Conservation (phyloP, 2,329 filamentous ascomycete genomes). For the Curvularia spicifera region DNA sequence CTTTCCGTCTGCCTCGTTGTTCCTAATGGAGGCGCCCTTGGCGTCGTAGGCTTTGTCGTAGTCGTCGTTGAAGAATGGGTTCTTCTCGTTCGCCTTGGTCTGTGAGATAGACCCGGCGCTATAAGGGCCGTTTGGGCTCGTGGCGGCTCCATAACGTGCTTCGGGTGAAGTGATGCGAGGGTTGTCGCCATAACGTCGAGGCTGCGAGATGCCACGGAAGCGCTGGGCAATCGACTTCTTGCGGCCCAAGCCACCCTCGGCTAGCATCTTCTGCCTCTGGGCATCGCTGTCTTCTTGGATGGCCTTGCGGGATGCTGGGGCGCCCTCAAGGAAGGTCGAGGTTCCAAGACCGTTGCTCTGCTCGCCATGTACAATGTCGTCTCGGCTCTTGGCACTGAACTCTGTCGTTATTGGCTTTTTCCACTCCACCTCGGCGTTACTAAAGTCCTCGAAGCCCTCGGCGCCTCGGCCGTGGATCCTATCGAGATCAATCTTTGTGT, state of each 20-base stretch:
- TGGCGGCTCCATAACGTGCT: constrained; percentile 57
- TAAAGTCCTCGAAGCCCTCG: constrained; percentile 87
- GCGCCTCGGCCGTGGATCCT: constrained; percentile 84
- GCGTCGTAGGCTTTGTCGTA: constrained; percentile 72
- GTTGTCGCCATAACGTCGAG: constrained; percentile 61
- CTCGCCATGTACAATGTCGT: constrained; percentile 80
- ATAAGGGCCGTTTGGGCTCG: constrained; percentile 39
- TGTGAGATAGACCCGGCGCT: constrained; percentile 50
- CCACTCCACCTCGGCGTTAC: constrained; percentile 47
- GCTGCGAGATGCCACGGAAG: constrained; percentile 81
- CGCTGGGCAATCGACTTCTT: constrained; percentile 96
- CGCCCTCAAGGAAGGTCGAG: constrained; percentile 93
- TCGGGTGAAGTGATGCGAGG: constrained; percentile 56
- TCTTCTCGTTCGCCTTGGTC: constrained; percentile 57
- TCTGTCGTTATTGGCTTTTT: constrained; percentile 46
- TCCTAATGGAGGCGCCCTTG: constrained; percentile 65
- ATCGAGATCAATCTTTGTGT: constrained; percentile 80
- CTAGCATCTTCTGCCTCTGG: constrained; percentile 46
- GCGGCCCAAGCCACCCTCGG: constrained; percentile 67
- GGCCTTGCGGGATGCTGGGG: constrained; percentile 80
- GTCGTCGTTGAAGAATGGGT: constrained; percentile 80
- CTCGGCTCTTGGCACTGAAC: constrained; percentile 51
- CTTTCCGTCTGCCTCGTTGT: constrained; percentile 50
- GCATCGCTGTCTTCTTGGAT: constrained; percentile 77
- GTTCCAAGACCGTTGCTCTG: constrained; percentile 86